These are phyloP conservation scores for Vanilla planifolia DNA, from an alignment of 106 monocot species.

Conservation along the genomic window DNA sequence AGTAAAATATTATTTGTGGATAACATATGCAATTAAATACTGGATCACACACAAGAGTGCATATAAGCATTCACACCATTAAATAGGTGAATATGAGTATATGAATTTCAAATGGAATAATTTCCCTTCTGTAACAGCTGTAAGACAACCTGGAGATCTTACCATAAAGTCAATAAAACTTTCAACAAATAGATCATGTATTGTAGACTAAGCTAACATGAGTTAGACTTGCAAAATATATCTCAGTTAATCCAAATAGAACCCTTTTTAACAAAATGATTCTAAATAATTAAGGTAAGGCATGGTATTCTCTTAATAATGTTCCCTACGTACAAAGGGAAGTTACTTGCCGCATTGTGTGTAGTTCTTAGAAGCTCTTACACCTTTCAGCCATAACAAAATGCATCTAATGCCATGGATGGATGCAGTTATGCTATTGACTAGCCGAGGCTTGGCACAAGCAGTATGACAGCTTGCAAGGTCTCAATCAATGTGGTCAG, in stretches of 20 bases:
- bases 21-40: no score
- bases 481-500: constrained; percentile 63
- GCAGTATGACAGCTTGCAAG: background rate
- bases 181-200: background rate
- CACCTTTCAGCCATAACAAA: background rate
- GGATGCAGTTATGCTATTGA: background rate
- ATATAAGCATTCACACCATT: no score
- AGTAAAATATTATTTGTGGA: no score
- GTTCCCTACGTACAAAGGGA: background rate
- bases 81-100: no score
- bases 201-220: background rate
- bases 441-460: background rate
- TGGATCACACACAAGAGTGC: no score
- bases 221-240: background rate
- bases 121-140: no score
- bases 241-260: background rate
- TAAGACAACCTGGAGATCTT: no score
- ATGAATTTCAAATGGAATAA: no score
- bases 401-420: constrained; percentile 1
- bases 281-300: no score
- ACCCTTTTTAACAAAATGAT: no score
- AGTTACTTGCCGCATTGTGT: background rate
- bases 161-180: no score
- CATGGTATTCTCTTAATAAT: constrained; percentile 1
- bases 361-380: background rate